Conservation (phyloP, 495 filamentous ascomycete genomes). For the Aspergillus affinis region DNA sequence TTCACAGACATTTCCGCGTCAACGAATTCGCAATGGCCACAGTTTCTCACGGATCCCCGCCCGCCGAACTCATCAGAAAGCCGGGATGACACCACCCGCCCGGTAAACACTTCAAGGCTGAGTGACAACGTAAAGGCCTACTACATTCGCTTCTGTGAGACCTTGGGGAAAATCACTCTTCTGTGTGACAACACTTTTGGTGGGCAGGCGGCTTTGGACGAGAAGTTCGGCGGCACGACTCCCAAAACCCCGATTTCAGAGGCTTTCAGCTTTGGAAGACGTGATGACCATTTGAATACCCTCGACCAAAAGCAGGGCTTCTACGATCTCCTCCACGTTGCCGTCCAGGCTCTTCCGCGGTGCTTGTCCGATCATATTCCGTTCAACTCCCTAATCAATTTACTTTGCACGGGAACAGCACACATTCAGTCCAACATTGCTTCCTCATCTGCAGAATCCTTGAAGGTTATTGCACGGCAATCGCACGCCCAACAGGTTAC, state of each 20-base stretch:
- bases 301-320: conserved; percentile 90
- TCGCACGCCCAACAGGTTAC: conserved; percentile 94
- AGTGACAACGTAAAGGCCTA: conserved; percentile 76
- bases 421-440: conserved; percentile 94
- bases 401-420: conserved; percentile 94
- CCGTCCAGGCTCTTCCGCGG: conserved; percentile 89
- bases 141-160: conserved; percentile 88
- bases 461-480: conserved; percentile 93
- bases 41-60: conserved; percentile 41
- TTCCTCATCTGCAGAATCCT: conserved; percentile 82
- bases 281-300: conserved; percentile 72
- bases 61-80: conserved; percentile 37
- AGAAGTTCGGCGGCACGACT: conserved; percentile 82
- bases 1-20: conserved; percentile 40
- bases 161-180: conserved; percentile 91
- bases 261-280: conserved; percentile 82
- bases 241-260: conserved; percentile 94
- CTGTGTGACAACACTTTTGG: conserved; percentile 96
- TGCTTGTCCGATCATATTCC: conserved; percentile 89
- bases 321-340: conserved; percentile 93
- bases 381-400: conserved; percentile 91
- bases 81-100: conserved; percentile 50
- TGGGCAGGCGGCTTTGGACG: conserved; percentile 90
- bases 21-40: conserved; percentile 36
- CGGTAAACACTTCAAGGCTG: conserved; percentile 71